Percentiles rank a stretch among this genome's conserved stretches.
These are phyloP conservation scores for Iris macrosiphon DNA, from an alignment of 106 monocot species.

Conservation along the genomic window DNA sequence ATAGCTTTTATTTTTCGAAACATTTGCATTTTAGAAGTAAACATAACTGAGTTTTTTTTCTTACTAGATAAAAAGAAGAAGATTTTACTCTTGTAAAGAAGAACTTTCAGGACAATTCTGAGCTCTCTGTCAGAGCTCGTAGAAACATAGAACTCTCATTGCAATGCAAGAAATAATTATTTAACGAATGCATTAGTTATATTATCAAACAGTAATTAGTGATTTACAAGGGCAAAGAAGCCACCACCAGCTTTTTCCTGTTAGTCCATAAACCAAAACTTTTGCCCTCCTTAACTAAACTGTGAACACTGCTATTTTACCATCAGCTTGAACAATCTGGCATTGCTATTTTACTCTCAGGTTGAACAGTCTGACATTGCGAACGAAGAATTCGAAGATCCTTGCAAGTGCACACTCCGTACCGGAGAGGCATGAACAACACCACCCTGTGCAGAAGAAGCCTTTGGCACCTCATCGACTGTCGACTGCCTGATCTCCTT, in stretches of 20 bases:
- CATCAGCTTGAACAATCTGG: not conserved
- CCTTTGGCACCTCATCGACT: slow-evolving; percentile 33
- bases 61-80: not conserved
- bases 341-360: slow-evolving; percentile 5
- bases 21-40: too few species aligned
- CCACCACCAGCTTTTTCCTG: not conserved
- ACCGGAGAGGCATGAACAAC: slow-evolving; percentile 6
- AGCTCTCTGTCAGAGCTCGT: not conserved
- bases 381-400: slow-evolving; percentile 67
- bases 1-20: too few species aligned
- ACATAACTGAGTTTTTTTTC: too few species aligned
- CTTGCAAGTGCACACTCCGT: slow-evolving; percentile 9
- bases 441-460: not conserved
- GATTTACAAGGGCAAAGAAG: slow-evolving; percentile 17
- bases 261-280: slow-evolving; percentile 10
- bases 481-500: slow-evolving; percentile 58
- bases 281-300: not conserved
- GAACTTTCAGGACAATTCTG: not conserved
- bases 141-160: not conserved
- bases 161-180: not conserved
- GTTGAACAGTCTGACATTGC: slow-evolving; percentile 58
- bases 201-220: slow-evolving; percentile 11
- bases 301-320: not conserved
- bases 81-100: not conserved
- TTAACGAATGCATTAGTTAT: slow-evolving; percentile 6